phyloP scores from a whole-genome alignment of 306 rosid species.

The Pueraria montana region DNA sequence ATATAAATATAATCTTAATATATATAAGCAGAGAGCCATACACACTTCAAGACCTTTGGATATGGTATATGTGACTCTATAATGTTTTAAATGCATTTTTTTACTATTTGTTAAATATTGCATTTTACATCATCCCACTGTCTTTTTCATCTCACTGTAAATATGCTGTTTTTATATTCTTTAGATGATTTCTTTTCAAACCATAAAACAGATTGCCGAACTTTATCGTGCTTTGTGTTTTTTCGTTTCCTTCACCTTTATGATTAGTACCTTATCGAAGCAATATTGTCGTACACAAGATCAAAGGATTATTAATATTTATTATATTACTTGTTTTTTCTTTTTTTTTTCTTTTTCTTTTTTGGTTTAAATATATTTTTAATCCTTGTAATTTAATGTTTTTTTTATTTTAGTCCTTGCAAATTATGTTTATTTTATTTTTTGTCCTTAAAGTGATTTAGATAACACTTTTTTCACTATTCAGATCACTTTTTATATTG shows the following conservation, averaged over 20 bases:
- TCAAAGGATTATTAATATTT: not conserved
- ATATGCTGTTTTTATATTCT: not conserved
- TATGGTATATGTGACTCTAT: not conserved
- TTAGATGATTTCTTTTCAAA: not conserved
- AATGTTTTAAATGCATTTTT: not conserved
- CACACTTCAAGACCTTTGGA: not conserved
- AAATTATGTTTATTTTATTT: no score
- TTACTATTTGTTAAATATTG: not conserved
- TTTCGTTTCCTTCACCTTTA: slow-evolving; percentile 1
- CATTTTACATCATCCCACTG: not conserved
- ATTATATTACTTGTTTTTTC: no score
- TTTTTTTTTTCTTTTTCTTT: no score
- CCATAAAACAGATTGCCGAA: not conserved
- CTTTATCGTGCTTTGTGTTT: slow-evolving; percentile 32
- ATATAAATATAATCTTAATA: no score
- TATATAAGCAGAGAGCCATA: not conserved
- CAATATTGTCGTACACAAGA: not conserved
- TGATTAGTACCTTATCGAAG: slow-evolving; percentile 3
- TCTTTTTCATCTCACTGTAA: not conserved
- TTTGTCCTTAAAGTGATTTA: no score
- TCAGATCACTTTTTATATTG: no score
- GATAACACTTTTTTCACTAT: no score
- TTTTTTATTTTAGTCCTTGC: no score
- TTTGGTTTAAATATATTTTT: no score
- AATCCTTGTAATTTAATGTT: no score